Evolutionary conservation across 75 land plant species (phyloP).

Genomic region (Cupressus sempervirens): DNA sequence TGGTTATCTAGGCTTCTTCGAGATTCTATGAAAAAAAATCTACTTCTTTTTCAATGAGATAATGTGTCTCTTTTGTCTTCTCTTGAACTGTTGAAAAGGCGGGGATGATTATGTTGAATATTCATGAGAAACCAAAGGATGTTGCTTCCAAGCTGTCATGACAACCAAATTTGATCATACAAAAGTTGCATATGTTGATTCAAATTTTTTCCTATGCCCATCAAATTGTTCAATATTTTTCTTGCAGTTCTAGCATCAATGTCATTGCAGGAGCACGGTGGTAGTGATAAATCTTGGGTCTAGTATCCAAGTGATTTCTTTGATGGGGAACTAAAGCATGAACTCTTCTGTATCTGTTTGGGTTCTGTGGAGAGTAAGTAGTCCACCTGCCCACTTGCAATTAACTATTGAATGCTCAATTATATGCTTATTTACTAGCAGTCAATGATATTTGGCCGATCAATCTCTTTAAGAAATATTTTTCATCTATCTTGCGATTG

Average conservation of each 20-base stretch:
- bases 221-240: too few relatives aligned
- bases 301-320: slow-evolving; percentile 91
- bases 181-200: too few relatives aligned
- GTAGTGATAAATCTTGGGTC: slow-evolving; percentile 91
- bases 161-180: too few relatives aligned
- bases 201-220: too few relatives aligned
- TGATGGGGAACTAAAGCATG: slow-evolving; percentile 91
- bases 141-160: too few relatives aligned
- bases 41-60: too few relatives aligned
- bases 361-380: slow-evolving; percentile 78
- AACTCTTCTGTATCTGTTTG: slow-evolving; percentile 74
- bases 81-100: too few relatives aligned
- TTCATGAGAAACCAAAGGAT: too few relatives aligned
- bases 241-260: slow-evolving; percentile 50
- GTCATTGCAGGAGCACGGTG: slow-evolving; percentile 80
- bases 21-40: too few relatives aligned
- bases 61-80: too few relatives aligned
- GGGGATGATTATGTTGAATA: too few relatives aligned
- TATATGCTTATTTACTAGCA: not conserved
- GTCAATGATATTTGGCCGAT: not conserved
- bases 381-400: not conserved
- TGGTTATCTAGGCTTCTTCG: too few relatives aligned
- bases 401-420: not conserved
- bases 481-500: not conserved
- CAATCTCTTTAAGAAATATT: not conserved